These are phyloP conservation scores for Aurinia saxatilis DNA, from an alignment of 345 rosid genomes.

Conservation along the genomic window DNA sequence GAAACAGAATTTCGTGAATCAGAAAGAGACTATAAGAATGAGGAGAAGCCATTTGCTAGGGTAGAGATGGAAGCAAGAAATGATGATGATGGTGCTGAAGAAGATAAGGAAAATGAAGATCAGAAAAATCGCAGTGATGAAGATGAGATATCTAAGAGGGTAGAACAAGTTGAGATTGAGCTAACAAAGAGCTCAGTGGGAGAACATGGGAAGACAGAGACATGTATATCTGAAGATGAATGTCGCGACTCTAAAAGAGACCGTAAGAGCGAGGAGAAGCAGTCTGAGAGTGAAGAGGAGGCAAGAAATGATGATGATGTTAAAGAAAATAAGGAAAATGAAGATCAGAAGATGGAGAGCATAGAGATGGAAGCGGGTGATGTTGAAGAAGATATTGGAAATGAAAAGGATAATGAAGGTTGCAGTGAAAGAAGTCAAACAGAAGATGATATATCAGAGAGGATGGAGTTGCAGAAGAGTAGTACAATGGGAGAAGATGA, in stretches of 20 bases:
- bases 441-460: not conserved
- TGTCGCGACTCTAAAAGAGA: not conserved
- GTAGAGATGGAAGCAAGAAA: not conserved
- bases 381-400: not conserved
- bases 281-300: not conserved
- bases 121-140: not conserved
- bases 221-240: not conserved
- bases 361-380: not conserved
- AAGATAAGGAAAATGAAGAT: not conserved
- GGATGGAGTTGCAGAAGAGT: conserved; percentile 7
- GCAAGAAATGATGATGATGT: not conserved
- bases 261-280: not conserved
- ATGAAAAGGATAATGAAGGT: too few relatives aligned
- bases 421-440: too few relatives aligned
- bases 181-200: not conserved
- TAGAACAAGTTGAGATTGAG: conserved; percentile 11
- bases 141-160: not conserved
- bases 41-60: conserved; percentile 1
- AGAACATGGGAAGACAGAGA: conserved; percentile 11
- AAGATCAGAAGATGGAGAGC: not conserved
- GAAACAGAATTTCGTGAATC: not conserved
- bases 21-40: not conserved
- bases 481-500: not conserved
- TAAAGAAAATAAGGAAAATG: not conserved
- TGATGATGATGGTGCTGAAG: not conserved